Evolutionary conservation across 2,329 filamentous ascomycete genomes (phyloP).

Genomic region (Claviceps arundinis): DNA sequence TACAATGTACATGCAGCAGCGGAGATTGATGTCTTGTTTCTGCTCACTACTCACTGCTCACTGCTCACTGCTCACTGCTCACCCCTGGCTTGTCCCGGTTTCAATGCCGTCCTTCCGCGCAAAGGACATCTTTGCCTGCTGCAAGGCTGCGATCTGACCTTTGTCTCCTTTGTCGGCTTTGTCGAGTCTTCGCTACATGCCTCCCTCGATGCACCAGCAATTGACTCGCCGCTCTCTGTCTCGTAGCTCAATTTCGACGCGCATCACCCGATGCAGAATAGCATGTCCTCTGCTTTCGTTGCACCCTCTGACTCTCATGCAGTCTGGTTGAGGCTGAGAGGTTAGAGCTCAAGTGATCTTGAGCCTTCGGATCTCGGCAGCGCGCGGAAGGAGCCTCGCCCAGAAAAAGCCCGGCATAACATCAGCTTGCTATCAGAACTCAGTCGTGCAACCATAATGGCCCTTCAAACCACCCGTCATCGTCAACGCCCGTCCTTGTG

Average conservation of each 20-base stretch:
- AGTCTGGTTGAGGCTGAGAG: neutral
- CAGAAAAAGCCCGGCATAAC: neutral
- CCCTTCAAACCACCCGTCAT: conserved; percentile 1
- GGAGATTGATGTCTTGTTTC: neutral
- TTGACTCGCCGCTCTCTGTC: neutral
- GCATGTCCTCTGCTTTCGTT: neutral
- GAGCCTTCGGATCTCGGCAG: neutral
- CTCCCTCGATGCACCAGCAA: neutral
- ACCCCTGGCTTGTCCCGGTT: too few species aligned
- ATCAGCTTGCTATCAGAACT: neutral
- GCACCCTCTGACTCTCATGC: neutral
- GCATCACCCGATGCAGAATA: neutral
- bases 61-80: too few species aligned
- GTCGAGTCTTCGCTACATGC: neutral
- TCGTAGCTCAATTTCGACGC: neutral
- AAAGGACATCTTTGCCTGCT: neutral
- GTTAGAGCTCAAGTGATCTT: too few species aligned
- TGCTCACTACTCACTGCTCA: neutral
- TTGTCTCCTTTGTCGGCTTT: neutral
- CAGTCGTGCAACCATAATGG: neutral
- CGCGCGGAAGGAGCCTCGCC: neutral
- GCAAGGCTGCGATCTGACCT: neutral
- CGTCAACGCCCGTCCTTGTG: neutral
- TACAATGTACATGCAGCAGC: neutral
- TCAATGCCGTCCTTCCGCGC: neutral